A percentile compares a stretch with the other conserved stretches of the same genome.
Evolutionary conservation across 2,329 filamentous ascomycete species (phyloP).

Genomic region (Cladophialophora exuberans): DNA sequence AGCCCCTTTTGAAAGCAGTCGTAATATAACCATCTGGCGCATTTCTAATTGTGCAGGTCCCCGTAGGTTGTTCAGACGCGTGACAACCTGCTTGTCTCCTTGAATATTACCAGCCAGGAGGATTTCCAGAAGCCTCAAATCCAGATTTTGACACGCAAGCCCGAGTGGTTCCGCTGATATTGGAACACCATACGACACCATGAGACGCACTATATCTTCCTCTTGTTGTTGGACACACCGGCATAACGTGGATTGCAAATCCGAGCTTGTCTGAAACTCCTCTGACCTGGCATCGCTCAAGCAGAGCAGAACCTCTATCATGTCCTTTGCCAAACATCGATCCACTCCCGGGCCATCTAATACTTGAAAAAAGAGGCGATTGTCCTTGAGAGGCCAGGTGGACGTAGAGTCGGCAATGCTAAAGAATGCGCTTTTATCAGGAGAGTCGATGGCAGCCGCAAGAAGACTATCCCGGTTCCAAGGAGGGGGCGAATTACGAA

Average conservation of each 20-base stretch:
- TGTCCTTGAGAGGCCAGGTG: conserved; percentile 7
- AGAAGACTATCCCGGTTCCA: conserved; percentile 13
- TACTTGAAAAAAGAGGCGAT: conserved; percentile 7
- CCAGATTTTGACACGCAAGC: conserved; percentile 8
- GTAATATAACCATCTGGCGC: conserved; percentile 1
- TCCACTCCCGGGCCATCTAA: conserved; percentile 2
- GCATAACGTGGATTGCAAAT: conserved; percentile 3
- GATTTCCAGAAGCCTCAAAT: conserved; percentile 3
- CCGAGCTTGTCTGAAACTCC: not conserved
- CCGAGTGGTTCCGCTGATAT: not conserved
- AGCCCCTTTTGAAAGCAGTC: not conserved
- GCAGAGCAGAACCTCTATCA: conserved; percentile 14
- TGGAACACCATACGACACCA: conserved; percentile 3
- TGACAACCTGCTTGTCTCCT: conserved; percentile 1
- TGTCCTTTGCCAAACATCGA: conserved; percentile 4
- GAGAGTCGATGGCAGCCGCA: not conserved
- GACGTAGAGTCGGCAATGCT: not conserved
- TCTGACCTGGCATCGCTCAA: conserved; percentile 2
- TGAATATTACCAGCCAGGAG: conserved; percentile 11
- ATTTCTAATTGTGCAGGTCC: not conserved
- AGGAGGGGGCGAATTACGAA: not conserved
- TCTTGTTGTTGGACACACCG: conserved; percentile 1
- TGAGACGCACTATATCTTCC: conserved; percentile 12
- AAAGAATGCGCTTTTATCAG: conserved; percentile 9
- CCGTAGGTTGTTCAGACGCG: not conserved